phyloP scores from a whole-genome alignment of 345 rosid genomes.

The Rubroshorea leprosula region DNA sequence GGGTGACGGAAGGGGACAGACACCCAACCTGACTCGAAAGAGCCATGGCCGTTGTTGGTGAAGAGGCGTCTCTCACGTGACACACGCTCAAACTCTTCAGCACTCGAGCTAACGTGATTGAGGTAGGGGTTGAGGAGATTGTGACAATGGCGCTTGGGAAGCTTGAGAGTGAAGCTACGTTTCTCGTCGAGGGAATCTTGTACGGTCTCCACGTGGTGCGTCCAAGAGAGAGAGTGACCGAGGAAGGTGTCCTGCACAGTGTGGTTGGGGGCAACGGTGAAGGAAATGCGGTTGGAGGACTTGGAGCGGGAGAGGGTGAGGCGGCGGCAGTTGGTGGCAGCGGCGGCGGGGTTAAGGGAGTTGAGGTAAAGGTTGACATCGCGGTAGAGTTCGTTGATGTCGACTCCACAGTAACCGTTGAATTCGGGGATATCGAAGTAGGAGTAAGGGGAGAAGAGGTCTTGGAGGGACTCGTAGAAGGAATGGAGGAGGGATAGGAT shows the following conservation, averaged over 20 bases:
- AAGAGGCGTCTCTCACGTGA: conserved; percentile 38
- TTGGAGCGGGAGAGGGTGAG: conserved; percentile 40
- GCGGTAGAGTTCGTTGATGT: conserved; percentile 48
- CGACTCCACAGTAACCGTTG: conserved; percentile 51
- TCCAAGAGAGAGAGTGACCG: conserved; percentile 34
- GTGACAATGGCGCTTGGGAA: conserved; percentile 31
- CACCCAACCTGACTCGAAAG: conserved; percentile 46
- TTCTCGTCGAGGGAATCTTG: conserved; percentile 42
- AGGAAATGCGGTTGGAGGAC: conserved; percentile 33
- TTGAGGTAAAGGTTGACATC: conserved; percentile 38
- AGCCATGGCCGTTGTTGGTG: conserved; percentile 41
- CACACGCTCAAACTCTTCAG: conserved; percentile 39
- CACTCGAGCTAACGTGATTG: conserved; percentile 27
- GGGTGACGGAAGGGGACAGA: conserved; percentile 53
- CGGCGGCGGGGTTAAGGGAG: conserved; percentile 28
- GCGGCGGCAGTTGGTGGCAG: conserved; percentile 39
- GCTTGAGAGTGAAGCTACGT: conserved; percentile 40
- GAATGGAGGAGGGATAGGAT: conserved; percentile 36
- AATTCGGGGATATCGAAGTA: conserved; percentile 45
- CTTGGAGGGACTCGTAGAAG: conserved; percentile 35
- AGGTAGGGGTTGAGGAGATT: conserved; percentile 30
- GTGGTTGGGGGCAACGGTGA: conserved; percentile 43
- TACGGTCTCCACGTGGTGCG: conserved; percentile 43
- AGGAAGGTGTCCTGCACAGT: conserved; percentile 30
- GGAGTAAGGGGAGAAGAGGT: conserved; percentile 31